Evolutionary conservation across 2,329 filamentous ascomycete species (phyloP), one percentile per base, ranked within the genome.

Genomic region (Penicillium sp.): DNA sequence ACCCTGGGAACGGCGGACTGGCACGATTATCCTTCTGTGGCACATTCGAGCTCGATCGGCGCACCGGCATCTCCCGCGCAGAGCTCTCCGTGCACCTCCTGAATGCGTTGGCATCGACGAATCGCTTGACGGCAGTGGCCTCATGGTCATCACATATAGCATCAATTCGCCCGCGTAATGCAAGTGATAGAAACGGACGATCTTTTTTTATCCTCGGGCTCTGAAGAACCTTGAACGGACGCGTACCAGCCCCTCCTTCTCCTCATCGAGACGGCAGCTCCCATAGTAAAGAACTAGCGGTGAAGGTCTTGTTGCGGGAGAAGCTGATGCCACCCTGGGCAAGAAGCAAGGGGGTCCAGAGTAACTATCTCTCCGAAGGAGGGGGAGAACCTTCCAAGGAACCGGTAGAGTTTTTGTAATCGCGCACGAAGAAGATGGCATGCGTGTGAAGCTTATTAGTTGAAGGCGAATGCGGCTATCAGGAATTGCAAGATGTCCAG

Each of bases 261-360:
- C 18, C 36, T 20, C 43, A 39, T 45, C 18, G 13, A 3, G 30
- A 16, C 7, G 38, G 22, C 13, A 31, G 11, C 35, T 31, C 38
- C 25, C 50, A 20, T 39, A 30, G 6, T 14, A 36, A 24, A 6
- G 22, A 51, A 63, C 50, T 42, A 63, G 60, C 60, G 60, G 60
- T 63, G 60, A 56, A 50, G 46, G 40, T 31, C 16, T 40, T 44
- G 33, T 40, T 47, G 28, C 27, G 24, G 36, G 35, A 46, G 39
- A 13, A 45, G 38, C 50, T 58, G 57, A 61, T 63, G 59, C 46
- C 27, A 28, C 27, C 25, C 44, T 46, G 54, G n/a, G 5, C 28
- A 53, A 36, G 57, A 56, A 50, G 57, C 57, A 59, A 60, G 58
- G 57, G 54, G 54, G 46, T 14, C 13, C 18, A 27, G 39, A 25